Percentiles rank a stretch among this genome's conserved stretches.
phyloP scores from a whole-genome alignment of 2,329 filamentous ascomycete species.

The Albifimbria verrucaria region DNA sequence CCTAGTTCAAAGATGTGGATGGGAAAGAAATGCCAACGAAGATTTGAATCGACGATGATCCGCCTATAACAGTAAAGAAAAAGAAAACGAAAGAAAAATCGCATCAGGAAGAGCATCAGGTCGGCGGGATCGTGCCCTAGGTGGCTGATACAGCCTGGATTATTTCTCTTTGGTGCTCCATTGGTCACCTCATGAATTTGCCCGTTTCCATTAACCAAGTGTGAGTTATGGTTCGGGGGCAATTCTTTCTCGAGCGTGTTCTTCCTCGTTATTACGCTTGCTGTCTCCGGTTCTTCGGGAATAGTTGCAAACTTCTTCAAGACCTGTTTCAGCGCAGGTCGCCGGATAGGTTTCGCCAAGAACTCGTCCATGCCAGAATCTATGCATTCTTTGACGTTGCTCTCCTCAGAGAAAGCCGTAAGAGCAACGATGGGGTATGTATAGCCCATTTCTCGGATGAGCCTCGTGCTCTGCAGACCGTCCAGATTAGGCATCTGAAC shows the following conservation, averaged over 20 bases:
- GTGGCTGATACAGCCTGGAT: too few relatives aligned
- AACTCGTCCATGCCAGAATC: conserved; percentile 94
- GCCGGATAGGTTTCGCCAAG: conserved; percentile 69
- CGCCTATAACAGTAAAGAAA: too few relatives aligned
- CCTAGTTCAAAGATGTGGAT: too few relatives aligned
- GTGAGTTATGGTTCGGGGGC: neutral
- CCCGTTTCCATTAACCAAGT: neutral
- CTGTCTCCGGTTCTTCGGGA: conserved; percentile 55
- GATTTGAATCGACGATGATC: too few relatives aligned
- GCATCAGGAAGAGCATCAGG: neutral
- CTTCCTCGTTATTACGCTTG: neutral
- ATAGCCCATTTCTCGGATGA: conserved; percentile 86
- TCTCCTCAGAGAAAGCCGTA: conserved; percentile 87
- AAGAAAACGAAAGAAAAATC: neutral
- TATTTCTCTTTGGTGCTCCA: neutral
- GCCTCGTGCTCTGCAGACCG: conserved; percentile 77
- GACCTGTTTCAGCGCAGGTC: conserved; percentile 83
- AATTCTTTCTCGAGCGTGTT: neutral
- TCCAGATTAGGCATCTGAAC: conserved; percentile 94
- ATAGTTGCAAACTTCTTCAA: conserved; percentile 82
- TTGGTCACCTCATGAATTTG: neutral
- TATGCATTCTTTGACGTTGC: conserved; percentile 81
- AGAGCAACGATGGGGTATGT: conserved; percentile 84
- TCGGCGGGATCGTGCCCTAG: too few relatives aligned
- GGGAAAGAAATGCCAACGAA: too few relatives aligned